Conservation (phyloP, 805 yeast genomes). For the Candida railenensis region DNA sequence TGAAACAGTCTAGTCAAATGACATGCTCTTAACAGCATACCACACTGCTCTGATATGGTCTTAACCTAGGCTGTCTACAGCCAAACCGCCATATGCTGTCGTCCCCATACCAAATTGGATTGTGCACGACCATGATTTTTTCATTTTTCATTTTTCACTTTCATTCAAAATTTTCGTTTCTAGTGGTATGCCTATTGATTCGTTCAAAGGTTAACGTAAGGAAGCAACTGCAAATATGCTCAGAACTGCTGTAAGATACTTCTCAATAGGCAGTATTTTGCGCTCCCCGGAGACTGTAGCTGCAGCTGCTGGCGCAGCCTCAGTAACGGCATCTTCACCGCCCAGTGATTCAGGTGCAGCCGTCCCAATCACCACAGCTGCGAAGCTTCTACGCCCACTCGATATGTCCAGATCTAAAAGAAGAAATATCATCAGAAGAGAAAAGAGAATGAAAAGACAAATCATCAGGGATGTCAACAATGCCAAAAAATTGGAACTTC, state of each 20-base stretch:
- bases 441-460: slow-evolving; percentile 39
- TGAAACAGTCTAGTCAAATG: too few relatives aligned
- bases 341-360: too few relatives aligned
- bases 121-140: neutral
- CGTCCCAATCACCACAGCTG: slow-evolving; percentile 5
- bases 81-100: too few relatives aligned
- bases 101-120: neutral
- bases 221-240: neutral
- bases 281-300: neutral
- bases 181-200: too few relatives aligned
- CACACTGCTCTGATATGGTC: too few relatives aligned
- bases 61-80: too few relatives aligned
- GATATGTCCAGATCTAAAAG: slow-evolving; percentile 16
- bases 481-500: slow-evolving; percentile 36
- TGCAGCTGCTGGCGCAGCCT: neutral
- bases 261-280: neutral
- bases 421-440: slow-evolving; percentile 36
- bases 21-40: too few relatives aligned
- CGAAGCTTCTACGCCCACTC: slow-evolving; percentile 4
- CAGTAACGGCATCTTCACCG: too few relatives aligned
- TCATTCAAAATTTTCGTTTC: neutral
- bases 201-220: too few relatives aligned
- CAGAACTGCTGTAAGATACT: neutral
- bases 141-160: too few relatives aligned
- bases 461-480: slow-evolving; percentile 40